Percentiles rank a stretch among this genome's conserved stretches.
phyloP scores from a whole-genome alignment of 78 protist genomes.

The Dictyostelium purpureum region DNA sequence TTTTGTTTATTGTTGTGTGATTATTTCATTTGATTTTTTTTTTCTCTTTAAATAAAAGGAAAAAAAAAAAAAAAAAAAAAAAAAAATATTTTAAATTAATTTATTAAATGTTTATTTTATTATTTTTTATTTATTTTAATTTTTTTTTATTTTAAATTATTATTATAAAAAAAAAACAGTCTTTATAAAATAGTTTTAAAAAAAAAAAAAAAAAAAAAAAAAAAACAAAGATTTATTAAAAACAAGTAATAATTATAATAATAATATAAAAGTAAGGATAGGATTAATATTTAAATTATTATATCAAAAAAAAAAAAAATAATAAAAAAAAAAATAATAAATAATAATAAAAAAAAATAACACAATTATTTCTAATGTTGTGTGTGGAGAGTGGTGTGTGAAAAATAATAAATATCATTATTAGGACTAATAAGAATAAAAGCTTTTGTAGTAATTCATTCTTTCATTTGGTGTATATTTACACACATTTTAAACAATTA shows the following conservation, averaged over 20 bases:
- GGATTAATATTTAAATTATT: too few species aligned
- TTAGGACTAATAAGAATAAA: too few species aligned
- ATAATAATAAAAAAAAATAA: background rate
- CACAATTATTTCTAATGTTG: too few species aligned
- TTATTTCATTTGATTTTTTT: background rate
- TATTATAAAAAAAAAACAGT: background rate
- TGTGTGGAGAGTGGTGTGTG: too few species aligned
- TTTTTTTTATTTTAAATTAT: background rate
- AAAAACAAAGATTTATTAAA: background rate
- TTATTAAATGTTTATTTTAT: background rate
- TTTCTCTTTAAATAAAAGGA: background rate
- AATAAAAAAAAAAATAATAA: background rate
- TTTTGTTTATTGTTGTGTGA: too few species aligned
- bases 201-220: background rate
- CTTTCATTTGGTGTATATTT: too few species aligned
- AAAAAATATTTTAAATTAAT: background rate
- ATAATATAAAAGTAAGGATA: background rate
- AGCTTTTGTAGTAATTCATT: too few species aligned
- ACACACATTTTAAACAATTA: background rate
- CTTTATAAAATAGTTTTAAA: background rate
- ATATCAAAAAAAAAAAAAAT: background rate
- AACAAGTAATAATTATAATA: too few species aligned
- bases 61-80: background rate
- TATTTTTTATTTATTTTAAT: background rate
- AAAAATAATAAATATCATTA: too few species aligned